Conservation (phyloP, 2,329 filamentous ascomycete genomes). For the Fusarium lateritium region DNA sequence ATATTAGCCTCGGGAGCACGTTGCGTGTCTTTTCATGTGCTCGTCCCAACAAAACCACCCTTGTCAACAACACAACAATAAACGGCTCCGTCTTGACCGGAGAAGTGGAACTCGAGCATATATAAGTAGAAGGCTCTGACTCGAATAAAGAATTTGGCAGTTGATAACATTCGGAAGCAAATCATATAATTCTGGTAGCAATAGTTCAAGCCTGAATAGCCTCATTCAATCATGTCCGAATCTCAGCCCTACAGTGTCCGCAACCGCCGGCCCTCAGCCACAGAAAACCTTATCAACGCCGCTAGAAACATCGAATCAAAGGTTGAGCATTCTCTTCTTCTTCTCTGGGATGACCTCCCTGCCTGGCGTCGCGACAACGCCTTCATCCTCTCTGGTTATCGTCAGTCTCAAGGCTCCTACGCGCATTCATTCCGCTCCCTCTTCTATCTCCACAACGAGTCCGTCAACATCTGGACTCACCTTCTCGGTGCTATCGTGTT, state of each 20-base stretch:
- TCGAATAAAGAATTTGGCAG: neutral
- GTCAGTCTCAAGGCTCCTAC: slow-evolving; percentile 65
- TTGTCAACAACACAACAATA: slow-evolving; percentile 43
- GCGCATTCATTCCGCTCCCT: slow-evolving; percentile 62
- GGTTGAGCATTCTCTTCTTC: slow-evolving; percentile 59
- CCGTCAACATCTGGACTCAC: slow-evolving; percentile 75
- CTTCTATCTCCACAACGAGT: slow-evolving; percentile 72
- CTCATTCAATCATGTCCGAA: slow-evolving; percentile 41
- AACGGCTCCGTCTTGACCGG: slow-evolving; percentile 27
- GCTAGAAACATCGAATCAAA: slow-evolving; percentile 56
- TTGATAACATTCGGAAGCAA: neutral
- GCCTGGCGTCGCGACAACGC: slow-evolving; percentile 73
- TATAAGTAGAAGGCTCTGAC: slow-evolving; percentile 22
- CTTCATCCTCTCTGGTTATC: slow-evolving; percentile 69
- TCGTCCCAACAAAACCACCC: slow-evolving; percentile 52
- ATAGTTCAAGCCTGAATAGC: slow-evolving; percentile 21
- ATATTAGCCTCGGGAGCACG: slow-evolving; percentile 47
- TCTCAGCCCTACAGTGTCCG: slow-evolving; percentile 39
- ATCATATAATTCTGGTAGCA: neutral
- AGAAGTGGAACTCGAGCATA: slow-evolving; percentile 35
- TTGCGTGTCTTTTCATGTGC: slow-evolving; percentile 49
- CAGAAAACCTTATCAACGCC: slow-evolving; percentile 46
- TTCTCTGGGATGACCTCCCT: slow-evolving; percentile 72
- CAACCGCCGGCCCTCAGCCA: slow-evolving; percentile 51
- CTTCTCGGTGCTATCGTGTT: slow-evolving; percentile 76